Conservation (phyloP, 106 monocot genomes). For the Hemerocallis citrina region DNA sequence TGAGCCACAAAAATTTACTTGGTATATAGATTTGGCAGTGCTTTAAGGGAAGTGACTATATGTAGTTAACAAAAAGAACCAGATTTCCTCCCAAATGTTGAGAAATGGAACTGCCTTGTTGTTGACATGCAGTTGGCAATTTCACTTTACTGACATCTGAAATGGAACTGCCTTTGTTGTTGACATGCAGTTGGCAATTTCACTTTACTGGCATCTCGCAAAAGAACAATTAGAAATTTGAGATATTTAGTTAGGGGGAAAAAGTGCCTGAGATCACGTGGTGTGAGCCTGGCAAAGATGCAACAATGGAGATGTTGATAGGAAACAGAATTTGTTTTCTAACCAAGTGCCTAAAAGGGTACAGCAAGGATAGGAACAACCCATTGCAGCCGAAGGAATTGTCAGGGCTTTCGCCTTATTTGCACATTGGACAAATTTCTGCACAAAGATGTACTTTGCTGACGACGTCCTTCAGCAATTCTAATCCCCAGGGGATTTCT, state of each 20-base stretch:
- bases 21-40: no score
- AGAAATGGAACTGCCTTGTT: no score
- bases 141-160: no score
- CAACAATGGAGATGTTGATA: conserved; percentile 67
- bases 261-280: conserved; percentile 74
- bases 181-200: no score
- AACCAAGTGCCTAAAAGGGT: conserved; percentile 64
- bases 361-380: conserved; percentile 61
- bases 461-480: conserved; percentile 41
- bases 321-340: conserved; percentile 69
- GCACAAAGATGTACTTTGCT: conserved; percentile 80
- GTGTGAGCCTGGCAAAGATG: conserved; percentile 86
- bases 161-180: no score
- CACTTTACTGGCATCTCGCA: no score
- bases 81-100: no score
- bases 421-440: conserved; percentile 92
- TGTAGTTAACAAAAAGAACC: no score
- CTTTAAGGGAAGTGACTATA: no score
- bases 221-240: no score
- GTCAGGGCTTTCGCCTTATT: conserved; percentile 84
- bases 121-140: no score
- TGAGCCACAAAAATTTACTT: no score
- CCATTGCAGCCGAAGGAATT: conserved; percentile 56
- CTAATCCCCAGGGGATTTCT: conserved; percentile 41
- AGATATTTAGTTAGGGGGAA: conserved; percentile 41